These are phyloP conservation scores for Rhodotorula taiwanensis DNA, from an alignment of 768 basidiomycete species.

Conservation along the genomic window DNA sequence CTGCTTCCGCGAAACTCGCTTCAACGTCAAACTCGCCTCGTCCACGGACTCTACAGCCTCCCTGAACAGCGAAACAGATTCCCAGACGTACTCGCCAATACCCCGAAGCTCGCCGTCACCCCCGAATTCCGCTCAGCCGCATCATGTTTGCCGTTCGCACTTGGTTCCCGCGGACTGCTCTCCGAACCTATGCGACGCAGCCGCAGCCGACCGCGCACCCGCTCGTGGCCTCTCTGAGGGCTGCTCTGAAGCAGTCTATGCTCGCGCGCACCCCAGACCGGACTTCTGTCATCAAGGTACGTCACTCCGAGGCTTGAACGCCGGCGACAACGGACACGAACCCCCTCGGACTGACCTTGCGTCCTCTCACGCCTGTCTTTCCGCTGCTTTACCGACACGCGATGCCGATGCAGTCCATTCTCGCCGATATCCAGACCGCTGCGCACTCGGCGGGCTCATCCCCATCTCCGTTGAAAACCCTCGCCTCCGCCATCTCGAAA, in stretches of 20 bases:
- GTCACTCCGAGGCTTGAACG: too few relatives aligned
- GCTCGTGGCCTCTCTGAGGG: slow-evolving; percentile 13
- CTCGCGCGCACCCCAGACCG: slow-evolving; percentile 5
- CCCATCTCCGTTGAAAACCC: slow-evolving; percentile 23
- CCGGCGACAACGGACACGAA: too few relatives aligned
- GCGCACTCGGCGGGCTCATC: slow-evolving; percentile 17
- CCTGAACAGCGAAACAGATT: too few relatives aligned
- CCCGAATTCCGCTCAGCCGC: too few relatives aligned
- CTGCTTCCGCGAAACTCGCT: too few relatives aligned
- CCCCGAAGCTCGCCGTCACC: too few relatives aligned
- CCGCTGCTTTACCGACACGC: too few relatives aligned
- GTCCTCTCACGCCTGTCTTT: background rate
- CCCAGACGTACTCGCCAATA: too few relatives aligned
- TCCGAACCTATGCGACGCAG: background rate
- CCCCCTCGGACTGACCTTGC: background rate
- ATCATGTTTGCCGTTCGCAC: background rate
- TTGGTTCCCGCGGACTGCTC: too few relatives aligned
- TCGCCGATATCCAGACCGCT: slow-evolving; percentile 28
- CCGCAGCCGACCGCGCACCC: slow-evolving; percentile 7
- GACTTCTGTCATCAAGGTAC: slow-evolving; percentile 20
- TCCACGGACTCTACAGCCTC: too few relatives aligned
- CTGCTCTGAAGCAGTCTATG: slow-evolving; percentile 27
- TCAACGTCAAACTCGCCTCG: too few relatives aligned
- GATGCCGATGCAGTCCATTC: slow-evolving; percentile 26
- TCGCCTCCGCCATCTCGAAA: slow-evolving; percentile 16